These are phyloP conservation scores for Cymbopogon flexuosus DNA, from an alignment of 202 grass and related monocot species.

Conservation along the genomic window DNA sequence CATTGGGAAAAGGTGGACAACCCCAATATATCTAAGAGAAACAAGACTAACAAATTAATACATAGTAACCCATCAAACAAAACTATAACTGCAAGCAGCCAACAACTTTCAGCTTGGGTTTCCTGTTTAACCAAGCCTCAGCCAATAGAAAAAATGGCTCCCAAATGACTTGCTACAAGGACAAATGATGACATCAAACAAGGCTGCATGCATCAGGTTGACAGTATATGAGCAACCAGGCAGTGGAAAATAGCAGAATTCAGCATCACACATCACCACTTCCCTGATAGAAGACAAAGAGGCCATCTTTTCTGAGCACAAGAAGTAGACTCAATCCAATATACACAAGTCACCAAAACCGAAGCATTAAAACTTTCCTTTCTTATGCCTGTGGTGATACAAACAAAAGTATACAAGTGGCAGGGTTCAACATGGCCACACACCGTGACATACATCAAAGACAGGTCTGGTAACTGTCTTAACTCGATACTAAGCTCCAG, in stretches of 20 bases:
- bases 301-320: constrained; percentile 19
- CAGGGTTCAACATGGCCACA: background rate
- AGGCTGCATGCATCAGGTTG: background rate
- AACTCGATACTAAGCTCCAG: background rate
- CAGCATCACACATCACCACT: background rate
- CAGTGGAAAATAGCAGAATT: background rate
- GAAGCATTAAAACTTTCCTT: background rate
- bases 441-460: background rate
- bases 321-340: background rate
- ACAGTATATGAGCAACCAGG: constrained; percentile 15
- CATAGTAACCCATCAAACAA: constrained; percentile 1
- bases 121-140: background rate
- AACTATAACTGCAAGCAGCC: background rate
- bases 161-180: background rate
- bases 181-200: constrained; percentile 8
- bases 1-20: background rate
- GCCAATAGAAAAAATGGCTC: background rate
- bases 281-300: constrained; percentile 26
- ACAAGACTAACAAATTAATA: background rate
- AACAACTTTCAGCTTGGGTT: background rate
- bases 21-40: background rate
- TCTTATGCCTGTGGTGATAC: background rate
- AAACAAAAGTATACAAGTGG: background rate
- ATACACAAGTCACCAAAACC: constrained; percentile 3
- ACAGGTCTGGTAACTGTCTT: background rate